Evolutionary conservation across 805 yeast genomes (phyloP).

Genomic region (Sungouiella thailandica): DNA sequence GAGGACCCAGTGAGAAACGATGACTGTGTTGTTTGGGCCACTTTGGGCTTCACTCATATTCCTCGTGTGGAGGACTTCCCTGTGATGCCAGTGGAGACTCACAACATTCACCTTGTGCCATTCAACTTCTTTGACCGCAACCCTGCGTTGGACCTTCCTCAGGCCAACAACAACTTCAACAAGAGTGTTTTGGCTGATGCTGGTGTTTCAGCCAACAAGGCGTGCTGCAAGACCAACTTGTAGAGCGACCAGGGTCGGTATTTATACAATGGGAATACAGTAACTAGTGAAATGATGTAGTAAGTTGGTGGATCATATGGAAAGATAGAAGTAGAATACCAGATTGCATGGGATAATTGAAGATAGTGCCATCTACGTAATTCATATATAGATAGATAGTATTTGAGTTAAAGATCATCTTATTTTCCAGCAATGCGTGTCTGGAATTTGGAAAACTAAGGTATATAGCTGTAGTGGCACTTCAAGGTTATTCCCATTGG

Average conservation of each 20-base stretch:
- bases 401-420: no score
- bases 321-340: no score
- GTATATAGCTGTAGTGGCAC: no score
- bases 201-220: conserved; percentile 17
- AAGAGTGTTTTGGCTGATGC: conserved; percentile 44
- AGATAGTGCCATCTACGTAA: no score
- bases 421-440: no score
- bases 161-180: conserved; percentile 62
- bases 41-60: conserved; percentile 75
- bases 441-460: no score
- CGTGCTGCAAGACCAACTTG: conserved; percentile 36
- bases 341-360: no score
- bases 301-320: no score
- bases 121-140: conserved; percentile 70
- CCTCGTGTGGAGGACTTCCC: conserved; percentile 87
- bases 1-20: conserved; percentile 65
- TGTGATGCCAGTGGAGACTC: conserved; percentile 81
- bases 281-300: no score
- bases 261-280: no score
- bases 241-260: conserved; percentile 10
- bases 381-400: no score
- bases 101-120: conserved; percentile 60
- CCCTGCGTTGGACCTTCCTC: conserved; percentile 77
- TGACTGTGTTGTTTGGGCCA: conserved; percentile 76
- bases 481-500: no score